Evolutionary conservation across 306 rosid genomes (phyloP), one percentile per base, ranked within the genome.

Genomic region (Vigna nakashimae): DNA sequence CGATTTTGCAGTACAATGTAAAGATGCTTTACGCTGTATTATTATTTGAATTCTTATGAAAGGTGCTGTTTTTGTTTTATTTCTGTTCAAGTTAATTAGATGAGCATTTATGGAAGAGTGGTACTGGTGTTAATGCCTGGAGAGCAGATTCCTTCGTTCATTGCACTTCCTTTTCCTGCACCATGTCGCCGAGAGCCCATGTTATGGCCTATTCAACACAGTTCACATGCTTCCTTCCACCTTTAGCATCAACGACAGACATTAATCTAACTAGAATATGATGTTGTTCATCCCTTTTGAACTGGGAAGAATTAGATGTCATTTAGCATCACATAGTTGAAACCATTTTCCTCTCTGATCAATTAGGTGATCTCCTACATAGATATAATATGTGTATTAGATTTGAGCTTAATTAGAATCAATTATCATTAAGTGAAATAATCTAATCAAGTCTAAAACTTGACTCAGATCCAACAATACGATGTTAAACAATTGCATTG

Each of bases 41-140:
- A 36, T 40, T 53, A 4, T 56, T 53, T 36, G 9, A 71, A 57
- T 57, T 48, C 42, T 57, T 49, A 22, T 49, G 32, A 4, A 36
- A 79, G 72, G 20, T 15, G 40, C 40, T 71, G 65, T 1, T 56
- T 38, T 62, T 52, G 36, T 38, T 63, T 36, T 15, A 11, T 40
- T 62, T 45, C 6, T 69, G 58, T 69, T 82, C 73, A 87, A 85
- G 82, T 36, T 65, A 38, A 38, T 65, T 26, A 80, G 84, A 65
- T 86, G 84, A 80, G 87, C 15, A 87, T 73, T 16, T 82, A 89
- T 56, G 84, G 82, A 6, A 79, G 79, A 59, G 91, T 87, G 18
- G 91, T 90, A 0, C 86, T 91, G 10, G 97, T 92, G 52, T 69
- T 92, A 81, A 92, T 92, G 97, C 96, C 96, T 0, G 93, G 96